These are phyloP conservation scores for Ophiostoma sp. DNA, from an alignment of 2,329 filamentous ascomycete species.

Conservation along the genomic window DNA sequence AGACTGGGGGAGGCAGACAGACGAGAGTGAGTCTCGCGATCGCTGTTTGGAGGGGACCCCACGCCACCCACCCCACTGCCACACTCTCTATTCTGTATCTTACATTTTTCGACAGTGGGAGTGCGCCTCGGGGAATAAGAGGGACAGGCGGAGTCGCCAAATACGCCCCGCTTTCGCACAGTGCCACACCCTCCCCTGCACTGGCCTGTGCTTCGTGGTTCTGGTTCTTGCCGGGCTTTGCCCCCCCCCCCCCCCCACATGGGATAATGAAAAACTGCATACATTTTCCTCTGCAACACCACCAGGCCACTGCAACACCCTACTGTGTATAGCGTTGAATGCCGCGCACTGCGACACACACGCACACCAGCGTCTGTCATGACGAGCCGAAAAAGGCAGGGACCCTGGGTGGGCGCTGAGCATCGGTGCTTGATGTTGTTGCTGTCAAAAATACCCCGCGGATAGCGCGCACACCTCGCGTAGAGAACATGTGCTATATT, in stretches of 20 bases:
- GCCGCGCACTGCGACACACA: neutral
- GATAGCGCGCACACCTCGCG: constrained; percentile 3
- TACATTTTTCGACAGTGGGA: neutral
- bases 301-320: neutral
- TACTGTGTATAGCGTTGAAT: neutral
- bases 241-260: constrained; percentile 7
- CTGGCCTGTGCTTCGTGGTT: neutral
- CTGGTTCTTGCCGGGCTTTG: neutral
- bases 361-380: neutral
- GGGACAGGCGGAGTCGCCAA: neutral
- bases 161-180: neutral
- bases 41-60: neutral
- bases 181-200: neutral
- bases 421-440: neutral
- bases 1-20: neutral
- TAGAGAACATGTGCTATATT: neutral
- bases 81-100: neutral
- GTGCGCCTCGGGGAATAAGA: neutral
- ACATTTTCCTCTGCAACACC: neutral
- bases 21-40: neutral
- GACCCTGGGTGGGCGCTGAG: constrained; percentile 2
- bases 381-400: neutral
- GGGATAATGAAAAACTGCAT: constrained; percentile 7
- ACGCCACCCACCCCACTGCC: constrained; percentile 6
- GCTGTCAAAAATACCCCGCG: neutral